Evolutionary conservation across 1,284 basidiomycete genomes (phyloP).

Genomic region (Rhodotorula sp.): DNA sequence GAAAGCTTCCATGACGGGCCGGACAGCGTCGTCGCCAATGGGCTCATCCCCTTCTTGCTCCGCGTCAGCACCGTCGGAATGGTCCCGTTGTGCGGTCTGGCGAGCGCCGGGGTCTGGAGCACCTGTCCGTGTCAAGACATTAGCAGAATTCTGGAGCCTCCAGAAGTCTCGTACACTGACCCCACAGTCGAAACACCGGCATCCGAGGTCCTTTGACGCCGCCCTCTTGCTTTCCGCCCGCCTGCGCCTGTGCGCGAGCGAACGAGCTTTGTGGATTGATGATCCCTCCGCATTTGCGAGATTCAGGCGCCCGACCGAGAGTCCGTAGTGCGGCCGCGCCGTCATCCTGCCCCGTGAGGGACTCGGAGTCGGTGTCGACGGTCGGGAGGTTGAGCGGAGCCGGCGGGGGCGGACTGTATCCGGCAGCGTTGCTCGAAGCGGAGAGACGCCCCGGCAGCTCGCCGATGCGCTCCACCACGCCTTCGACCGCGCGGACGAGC

Average conservation of each 20-base stretch:
- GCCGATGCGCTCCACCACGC: conserved; percentile 15
- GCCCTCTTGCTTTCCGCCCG: background rate
- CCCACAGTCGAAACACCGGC: conserved; percentile 31
- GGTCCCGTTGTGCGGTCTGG: background rate
- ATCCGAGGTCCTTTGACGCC: conserved; percentile 21
- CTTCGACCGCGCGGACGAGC: conserved; percentile 10
- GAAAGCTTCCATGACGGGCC: conserved; percentile 7
- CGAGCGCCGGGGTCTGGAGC: conserved; percentile 21
- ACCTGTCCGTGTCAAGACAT: conserved; percentile 1
- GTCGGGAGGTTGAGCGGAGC: background rate
- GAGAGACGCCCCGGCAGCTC: conserved; percentile 18
- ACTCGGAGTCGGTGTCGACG: background rate
- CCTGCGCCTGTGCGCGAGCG: conserved; percentile 8
- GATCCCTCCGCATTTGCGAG: background rate
- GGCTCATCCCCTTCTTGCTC: background rate
- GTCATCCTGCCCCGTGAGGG: no score
- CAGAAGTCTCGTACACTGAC: background rate
- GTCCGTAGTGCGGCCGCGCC: background rate
- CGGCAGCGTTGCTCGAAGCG: background rate
- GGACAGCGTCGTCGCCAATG: background rate
- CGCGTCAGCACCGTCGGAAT: background rate
- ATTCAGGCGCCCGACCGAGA: no score
- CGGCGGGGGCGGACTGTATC: background rate
- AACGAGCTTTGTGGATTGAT: conserved; percentile 30
- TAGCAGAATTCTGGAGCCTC: no score